Evolutionary conservation across 202 grass and related monocot species (phyloP), one percentile per base, ranked within the genome.

Genomic region (Zoysia matrella): DNA sequence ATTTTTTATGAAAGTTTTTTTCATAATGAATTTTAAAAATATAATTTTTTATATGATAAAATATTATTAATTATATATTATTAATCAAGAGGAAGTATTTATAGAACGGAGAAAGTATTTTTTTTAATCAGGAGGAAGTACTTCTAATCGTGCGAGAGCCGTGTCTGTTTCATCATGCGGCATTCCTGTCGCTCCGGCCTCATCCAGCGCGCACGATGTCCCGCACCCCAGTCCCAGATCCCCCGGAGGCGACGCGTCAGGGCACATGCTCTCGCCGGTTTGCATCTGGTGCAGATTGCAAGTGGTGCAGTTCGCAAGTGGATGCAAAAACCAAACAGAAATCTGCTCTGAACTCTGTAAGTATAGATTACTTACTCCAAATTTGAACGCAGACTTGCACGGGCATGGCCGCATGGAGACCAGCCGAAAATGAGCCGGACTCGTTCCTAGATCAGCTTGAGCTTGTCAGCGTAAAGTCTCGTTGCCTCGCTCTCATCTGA

Each of bases 231-330:
- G n/a, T 45, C 40, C 54, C 63, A 71, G 47, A 69, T 75, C 39
- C 48, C 62, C 44, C 80, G 85, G 74, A 16, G 77, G 44, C 7
- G 44, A 8, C 11, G 62, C 47, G n/a, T 56, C 57, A 55, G 60
- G 44, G 6, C 71, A 69, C 9, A 64, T 61, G 16, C 22, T 30
- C 30, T 42, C 30, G 67, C 48, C 40, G 9, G 43, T 15, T 53
- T 14, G 71, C 47, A 36, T 68, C 47, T 62, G 63, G 44, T 15
- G 30, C 57, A 12, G 51, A 45, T 52, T 41, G 62, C 70, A 74
- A 75, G 39, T 75, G 76, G 69, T 30, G 22, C 22, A 30, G 22
- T 30, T 30, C 22, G 22, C 22, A 30, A 30, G 22, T 30, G 22
- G 22, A 30, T 11, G 6, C 4, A 15, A 11, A 67, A 56, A 49